These are phyloP conservation scores for Solanum etuberosum DNA, from an alignment of 257 asterid species.

Conservation along the genomic window DNA sequence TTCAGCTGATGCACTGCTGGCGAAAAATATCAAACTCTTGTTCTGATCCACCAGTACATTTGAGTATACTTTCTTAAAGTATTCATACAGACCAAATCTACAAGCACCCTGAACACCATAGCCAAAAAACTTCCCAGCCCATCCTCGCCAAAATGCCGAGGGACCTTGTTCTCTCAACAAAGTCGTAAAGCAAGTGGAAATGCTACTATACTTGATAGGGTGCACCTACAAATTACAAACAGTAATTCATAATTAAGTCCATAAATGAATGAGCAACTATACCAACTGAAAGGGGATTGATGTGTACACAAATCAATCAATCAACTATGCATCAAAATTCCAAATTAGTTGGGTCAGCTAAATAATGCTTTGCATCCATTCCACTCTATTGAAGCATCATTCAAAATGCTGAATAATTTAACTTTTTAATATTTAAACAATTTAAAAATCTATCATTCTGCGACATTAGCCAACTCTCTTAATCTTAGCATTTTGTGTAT, in stretches of 20 bases:
- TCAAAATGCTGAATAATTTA: not conserved
- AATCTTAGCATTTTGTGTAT: not conserved
- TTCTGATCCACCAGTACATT: constrained; percentile 22
- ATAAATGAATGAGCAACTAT: not conserved
- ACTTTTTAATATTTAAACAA: not conserved
- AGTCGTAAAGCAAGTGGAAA: constrained; percentile 22
- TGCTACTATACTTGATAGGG: constrained; percentile 24
- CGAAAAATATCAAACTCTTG: constrained; percentile 22
- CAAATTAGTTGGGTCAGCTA: not conserved
- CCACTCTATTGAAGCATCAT: not conserved
- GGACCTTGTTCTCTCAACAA: constrained; percentile 33
- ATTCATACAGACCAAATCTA: constrained; percentile 38
- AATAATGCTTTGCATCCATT: not conserved
- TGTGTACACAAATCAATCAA: not conserved
- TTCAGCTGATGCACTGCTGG: constrained; percentile 35
- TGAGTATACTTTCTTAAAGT: constrained; percentile 29
- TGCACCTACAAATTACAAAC: constrained; percentile 16
- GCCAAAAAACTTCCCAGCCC: constrained; percentile 39
- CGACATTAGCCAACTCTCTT: not conserved
- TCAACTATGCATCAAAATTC: not conserved
- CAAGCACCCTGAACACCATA: constrained; percentile 45
- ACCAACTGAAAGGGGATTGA: not conserved
- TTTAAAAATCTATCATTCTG: not conserved
- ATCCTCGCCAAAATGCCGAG: constrained; percentile 38
- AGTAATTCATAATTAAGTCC: not conserved